Percentiles rank a stretch among this genome's conserved stretches.
Evolutionary conservation across 1,284 basidiomycete species (phyloP).

Genomic region (Tremellales sp.): DNA sequence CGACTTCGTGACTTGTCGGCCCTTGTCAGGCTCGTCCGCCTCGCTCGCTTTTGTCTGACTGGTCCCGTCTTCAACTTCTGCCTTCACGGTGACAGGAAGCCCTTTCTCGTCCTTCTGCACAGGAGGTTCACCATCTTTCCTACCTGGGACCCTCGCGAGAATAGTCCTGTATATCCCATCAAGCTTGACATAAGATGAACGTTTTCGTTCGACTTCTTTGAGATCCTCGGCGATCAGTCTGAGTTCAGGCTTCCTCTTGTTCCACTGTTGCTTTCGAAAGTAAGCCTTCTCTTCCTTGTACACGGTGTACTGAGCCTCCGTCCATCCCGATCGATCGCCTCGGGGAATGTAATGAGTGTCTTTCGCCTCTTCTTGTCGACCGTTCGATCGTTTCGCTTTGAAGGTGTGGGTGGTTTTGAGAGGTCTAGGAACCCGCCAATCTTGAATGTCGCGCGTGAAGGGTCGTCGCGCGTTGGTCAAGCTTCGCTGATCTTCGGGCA

Average conservation of each 20-base stretch:
- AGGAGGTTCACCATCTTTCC: slow-evolving; percentile 9
- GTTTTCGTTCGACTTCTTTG: neutral
- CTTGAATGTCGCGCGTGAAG: slow-evolving; percentile 9
- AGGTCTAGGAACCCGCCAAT: slow-evolving; percentile 9
- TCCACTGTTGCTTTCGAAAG: slow-evolving; percentile 2
- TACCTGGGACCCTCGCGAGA: slow-evolving; percentile 13
- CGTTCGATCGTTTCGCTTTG: neutral
- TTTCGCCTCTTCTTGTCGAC: neutral
- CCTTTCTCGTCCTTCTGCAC: slow-evolving; percentile 13
- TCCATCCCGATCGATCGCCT: slow-evolving; percentile 15
- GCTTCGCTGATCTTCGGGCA: no score
- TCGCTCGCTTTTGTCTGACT: neutral
- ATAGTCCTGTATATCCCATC: slow-evolving; percentile 2
- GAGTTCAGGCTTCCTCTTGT: neutral
- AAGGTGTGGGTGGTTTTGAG: neutral
- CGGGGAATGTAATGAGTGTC: slow-evolving; percentile 13
- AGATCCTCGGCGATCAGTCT: neutral
- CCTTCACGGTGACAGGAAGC: slow-evolving; percentile 3
- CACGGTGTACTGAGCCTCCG: slow-evolving; percentile 19
- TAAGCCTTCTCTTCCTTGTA: slow-evolving; percentile 13
- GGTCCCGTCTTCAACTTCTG: neutral
- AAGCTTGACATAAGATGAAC: slow-evolving; percentile 4
- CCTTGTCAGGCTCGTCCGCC: neutral
- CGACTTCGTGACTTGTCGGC: no score
- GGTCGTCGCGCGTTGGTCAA: neutral